Evolutionary conservation across 106 monocot species (phyloP), one percentile per base, ranked within the genome.

Genomic region (Narthecium ossifragum): DNA sequence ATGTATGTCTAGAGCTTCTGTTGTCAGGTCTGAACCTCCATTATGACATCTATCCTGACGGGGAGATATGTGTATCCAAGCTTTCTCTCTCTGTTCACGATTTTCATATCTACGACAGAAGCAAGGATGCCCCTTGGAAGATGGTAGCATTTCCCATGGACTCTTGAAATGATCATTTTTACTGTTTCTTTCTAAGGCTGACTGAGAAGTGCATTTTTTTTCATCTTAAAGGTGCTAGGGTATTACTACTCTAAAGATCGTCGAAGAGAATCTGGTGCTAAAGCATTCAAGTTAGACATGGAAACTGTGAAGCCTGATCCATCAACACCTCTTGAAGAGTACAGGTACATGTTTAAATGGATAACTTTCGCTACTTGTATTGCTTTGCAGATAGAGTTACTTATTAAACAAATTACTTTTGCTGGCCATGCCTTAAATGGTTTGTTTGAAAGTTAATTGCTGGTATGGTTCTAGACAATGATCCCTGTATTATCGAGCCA

Each of bases 241-340:
- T 59, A 76, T 58, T 87, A 98, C 75, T 61, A 75, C 41, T 80
- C 85, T 58, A 98, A 81, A 63, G 71, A 79, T 66, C 75, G 77
- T 54, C 74, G 66, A 21, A 90, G 90, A 75, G 81, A 86, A 79
- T 90, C 96, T 0, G 65, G 62, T 61, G 70, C 96, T 40, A 86
- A 87, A 64, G 86, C 86, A 70, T 71, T 98, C 46, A 84, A 74
- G 66, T 76, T 98, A 60, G 81, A 90, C 32, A 73, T 98, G 60
- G 96, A 98, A 76, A 60, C 75, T 72, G 86, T 98, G 29, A 86
- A 84, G 46, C 96, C 96, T 6, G 84, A 98, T 53, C 86, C 90
- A 34, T 62, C 29, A 12, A 79, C 60, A 46, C 90, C 96, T 81
- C 76, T 98, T 40, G 96, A 98, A 59, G 96, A 98, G 39, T 98